Conservation (phyloP, 2,329 filamentous ascomycete genomes). For the Ophiosphaerella herpotricha region DNA sequence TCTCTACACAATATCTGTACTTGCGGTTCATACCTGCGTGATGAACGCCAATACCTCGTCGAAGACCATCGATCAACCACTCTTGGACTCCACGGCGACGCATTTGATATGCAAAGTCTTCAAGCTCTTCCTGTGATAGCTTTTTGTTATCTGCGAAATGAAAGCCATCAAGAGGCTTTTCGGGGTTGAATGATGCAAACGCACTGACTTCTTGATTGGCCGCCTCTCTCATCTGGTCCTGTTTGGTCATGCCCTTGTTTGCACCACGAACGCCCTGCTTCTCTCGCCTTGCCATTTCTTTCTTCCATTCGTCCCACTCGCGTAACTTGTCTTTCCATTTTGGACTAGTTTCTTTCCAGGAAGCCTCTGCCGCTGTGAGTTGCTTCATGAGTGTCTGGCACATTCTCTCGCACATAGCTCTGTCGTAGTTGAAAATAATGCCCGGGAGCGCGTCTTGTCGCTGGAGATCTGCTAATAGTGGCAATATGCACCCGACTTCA, state of each 20-base stretch:
- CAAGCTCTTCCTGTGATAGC: constrained; percentile 62
- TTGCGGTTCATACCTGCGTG: constrained; percentile 79
- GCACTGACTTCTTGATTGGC: constrained; percentile 60
- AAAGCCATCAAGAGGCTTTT: constrained; percentile 65
- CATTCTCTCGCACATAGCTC: constrained; percentile 65
- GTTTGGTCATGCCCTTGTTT: constrained; percentile 57
- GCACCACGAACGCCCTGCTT: constrained; percentile 52
- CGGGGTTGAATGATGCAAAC: constrained; percentile 70
- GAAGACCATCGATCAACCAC: constrained; percentile 64
- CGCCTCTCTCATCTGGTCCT: constrained; percentile 62
- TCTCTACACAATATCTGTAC: constrained; percentile 75
- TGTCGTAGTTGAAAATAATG: constrained; percentile 78
- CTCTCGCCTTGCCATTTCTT: constrained; percentile 50
- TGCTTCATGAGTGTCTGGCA: constrained; percentile 57
- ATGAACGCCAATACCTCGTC: constrained; percentile 74
- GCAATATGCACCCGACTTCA: constrained; percentile 55
- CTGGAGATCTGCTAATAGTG: constrained; percentile 65
- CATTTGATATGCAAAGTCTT: constrained; percentile 59
- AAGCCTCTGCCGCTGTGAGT: constrained; percentile 59
- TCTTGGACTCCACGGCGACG: constrained; percentile 55
- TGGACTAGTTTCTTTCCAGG: constrained; percentile 61
- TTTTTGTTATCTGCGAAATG: constrained; percentile 69
- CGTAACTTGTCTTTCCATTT: constrained; percentile 66
- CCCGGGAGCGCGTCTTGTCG: constrained; percentile 70
- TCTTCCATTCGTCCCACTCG: constrained; percentile 63